These are phyloP conservation scores for Colletotrichum sp. DNA, from an alignment of 2,329 filamentous ascomycete species.

Conservation along the genomic window DNA sequence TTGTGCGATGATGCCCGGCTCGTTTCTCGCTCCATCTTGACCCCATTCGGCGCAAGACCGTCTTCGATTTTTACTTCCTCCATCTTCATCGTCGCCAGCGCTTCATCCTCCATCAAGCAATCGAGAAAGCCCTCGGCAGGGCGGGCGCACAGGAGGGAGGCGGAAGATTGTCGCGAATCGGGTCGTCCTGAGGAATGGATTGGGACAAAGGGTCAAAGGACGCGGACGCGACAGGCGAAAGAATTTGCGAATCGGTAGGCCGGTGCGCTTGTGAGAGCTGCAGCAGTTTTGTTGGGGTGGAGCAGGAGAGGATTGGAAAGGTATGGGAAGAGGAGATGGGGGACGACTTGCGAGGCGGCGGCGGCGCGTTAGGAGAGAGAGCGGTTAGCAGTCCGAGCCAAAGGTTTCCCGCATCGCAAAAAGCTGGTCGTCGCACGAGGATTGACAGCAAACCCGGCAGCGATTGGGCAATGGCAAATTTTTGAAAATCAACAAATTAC, in stretches of 20 bases:
- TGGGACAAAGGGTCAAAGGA: background rate
- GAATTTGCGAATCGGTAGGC: background rate
- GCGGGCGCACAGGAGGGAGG: slow-evolving; percentile 5
- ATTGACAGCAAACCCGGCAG: background rate
- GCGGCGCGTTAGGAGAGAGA: slow-evolving; percentile 17
- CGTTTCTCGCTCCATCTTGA: slow-evolving; percentile 44
- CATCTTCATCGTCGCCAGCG: slow-evolving; percentile 44
- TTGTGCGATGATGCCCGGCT: slow-evolving; percentile 39
- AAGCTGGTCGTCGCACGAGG: background rate
- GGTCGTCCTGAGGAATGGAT: background rate
- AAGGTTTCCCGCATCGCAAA: slow-evolving; percentile 18
- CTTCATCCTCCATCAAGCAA: slow-evolving; percentile 45
- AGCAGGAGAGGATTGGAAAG: slow-evolving; percentile 1
- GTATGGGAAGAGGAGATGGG: slow-evolving; percentile 12
- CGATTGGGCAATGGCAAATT: background rate
- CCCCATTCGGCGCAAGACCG: slow-evolving; percentile 36
- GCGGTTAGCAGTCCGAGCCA: slow-evolving; percentile 20
- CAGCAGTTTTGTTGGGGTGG: slow-evolving; percentile 11
- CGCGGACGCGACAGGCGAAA: background rate
- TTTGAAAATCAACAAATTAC: background rate
- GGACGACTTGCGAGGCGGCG: slow-evolving; percentile 13
- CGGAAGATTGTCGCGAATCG: background rate
- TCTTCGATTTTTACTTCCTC: slow-evolving; percentile 52
- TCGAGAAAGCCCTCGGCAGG: slow-evolving; percentile 5
- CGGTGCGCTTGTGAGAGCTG: slow-evolving; percentile 12